phyloP scores from a whole-genome alignment of 768 basidiomycete genomes.

The Lanmaoa pseudosensibilis region DNA sequence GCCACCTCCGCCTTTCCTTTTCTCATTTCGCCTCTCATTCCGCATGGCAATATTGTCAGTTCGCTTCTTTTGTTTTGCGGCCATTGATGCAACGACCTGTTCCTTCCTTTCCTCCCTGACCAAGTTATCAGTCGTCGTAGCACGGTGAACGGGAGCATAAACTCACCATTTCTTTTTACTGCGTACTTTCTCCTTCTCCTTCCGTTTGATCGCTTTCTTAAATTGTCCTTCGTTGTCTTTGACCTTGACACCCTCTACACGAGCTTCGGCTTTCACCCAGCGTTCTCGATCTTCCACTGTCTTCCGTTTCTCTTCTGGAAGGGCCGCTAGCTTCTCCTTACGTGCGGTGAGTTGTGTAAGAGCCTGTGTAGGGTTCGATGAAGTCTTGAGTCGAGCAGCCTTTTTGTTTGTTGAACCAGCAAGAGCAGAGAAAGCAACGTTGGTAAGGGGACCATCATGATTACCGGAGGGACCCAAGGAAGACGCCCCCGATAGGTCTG shows the following conservation, averaged over 20 bases:
- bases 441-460: constrained; percentile 48
- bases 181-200: constrained; percentile 87
- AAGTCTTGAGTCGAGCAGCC: constrained; percentile 57
- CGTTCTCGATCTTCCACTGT: constrained; percentile 77
- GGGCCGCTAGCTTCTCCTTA: constrained; percentile 69
- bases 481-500: constrained; percentile 41
- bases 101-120: constrained; percentile 88
- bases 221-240: constrained; percentile 79
- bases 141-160: background rate
- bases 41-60: constrained; percentile 87
- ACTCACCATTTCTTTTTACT: constrained; percentile 83
- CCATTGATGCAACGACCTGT: constrained; percentile 69
- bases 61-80: constrained; percentile 87
- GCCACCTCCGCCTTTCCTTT: constrained; percentile 52
- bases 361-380: constrained; percentile 83
- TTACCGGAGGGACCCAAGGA: constrained; percentile 25
- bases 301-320: constrained; percentile 85
- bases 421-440: constrained; percentile 67
- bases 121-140: background rate
- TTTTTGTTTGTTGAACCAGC: constrained; percentile 54
- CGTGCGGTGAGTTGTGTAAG: constrained; percentile 75
- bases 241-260: constrained; percentile 89
- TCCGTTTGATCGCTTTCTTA: constrained; percentile 91
- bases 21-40: constrained; percentile 70
- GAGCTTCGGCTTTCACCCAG: constrained; percentile 88